Base-by-base conservation (phyloP, 257 asterid species). In the Parsonsia alboflavescens region DNA sequence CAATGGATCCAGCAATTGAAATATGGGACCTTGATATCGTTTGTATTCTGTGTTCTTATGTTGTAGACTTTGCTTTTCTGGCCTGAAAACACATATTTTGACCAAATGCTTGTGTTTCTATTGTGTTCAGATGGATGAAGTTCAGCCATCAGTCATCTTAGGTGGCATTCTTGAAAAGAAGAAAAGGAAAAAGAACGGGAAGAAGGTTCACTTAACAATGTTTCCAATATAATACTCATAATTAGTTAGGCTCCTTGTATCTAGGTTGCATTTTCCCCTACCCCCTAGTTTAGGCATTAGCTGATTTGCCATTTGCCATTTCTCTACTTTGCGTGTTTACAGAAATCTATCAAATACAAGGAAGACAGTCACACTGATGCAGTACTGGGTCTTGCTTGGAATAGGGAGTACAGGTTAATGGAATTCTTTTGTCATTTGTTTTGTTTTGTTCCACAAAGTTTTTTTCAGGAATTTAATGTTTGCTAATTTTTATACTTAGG, bases 11-110 rank as follows among this genome's bases (percentile, higher is more conserved):
- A 22, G 81, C 93, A 61, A 95, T 92, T 49, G 96, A 95, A 80
- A 90, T 95, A 82, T 95, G 98, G 98, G 97, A 95, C 84, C 98
- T 95, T 75, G 98, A 92, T 71, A 85, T 92, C 57, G 98, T 95
- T 88, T 41, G 96, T 72, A 36, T 21, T 59, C 59, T 66, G 13
- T 77, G 45, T 49, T 62, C 68, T 56, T 70, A 46, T 62, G 46
- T 48, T 30, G n/a, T 48, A 13, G 49, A 10, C n/a, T 58, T 22
- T 36, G 21, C 48, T 64, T 75, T 52, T 52, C 36, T 72, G 26
- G 67, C 26, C 41, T 52, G 56, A 45, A 3, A 62, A 28, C 21
- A 65, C 59, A 24, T 62, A 10, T 44, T 64, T 44, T 71, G 22
- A 44, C 11, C 30, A 70, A 57, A 53, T 45, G 9, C 44, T 41